Evolutionary conservation across 2,329 filamentous ascomycete species (phyloP).

Genomic region (Bimuria novae-zelandiae): DNA sequence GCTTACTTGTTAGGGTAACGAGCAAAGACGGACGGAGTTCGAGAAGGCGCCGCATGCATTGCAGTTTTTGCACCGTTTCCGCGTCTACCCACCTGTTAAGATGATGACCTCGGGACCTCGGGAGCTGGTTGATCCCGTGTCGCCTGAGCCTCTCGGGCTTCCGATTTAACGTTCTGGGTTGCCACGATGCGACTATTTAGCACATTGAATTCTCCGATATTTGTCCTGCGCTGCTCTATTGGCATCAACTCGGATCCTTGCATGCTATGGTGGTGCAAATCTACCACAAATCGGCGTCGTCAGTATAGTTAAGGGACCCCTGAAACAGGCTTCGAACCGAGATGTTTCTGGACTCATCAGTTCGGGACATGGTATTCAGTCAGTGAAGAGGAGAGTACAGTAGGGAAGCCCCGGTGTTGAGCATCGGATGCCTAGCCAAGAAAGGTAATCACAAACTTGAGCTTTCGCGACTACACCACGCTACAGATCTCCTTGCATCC

Average conservation of each 20-base stretch:
- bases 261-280: neutral
- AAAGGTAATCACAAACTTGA: neutral
- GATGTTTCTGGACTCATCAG: neutral
- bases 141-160: no score
- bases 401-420: neutral
- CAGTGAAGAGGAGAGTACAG: neutral
- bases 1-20: conserved; percentile 15
- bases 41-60: conserved; percentile 33
- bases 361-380: neutral
- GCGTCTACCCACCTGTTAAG: neutral
- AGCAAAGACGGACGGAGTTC: conserved; percentile 28
- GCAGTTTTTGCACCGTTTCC: conserved; percentile 4
- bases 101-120: neutral
- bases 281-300: neutral
- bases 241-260: neutral
- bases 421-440: neutral
- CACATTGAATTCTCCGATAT: neutral
- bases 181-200: neutral
- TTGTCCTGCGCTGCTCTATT: neutral
- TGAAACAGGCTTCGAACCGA: neutral
- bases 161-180: no score
- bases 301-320: neutral
- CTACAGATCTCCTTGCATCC: neutral
- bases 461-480: neutral
- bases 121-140: no score